These are phyloP conservation scores for Prunus mume DNA, from an alignment of 306 rosid genomes.

Conservation along the genomic window DNA sequence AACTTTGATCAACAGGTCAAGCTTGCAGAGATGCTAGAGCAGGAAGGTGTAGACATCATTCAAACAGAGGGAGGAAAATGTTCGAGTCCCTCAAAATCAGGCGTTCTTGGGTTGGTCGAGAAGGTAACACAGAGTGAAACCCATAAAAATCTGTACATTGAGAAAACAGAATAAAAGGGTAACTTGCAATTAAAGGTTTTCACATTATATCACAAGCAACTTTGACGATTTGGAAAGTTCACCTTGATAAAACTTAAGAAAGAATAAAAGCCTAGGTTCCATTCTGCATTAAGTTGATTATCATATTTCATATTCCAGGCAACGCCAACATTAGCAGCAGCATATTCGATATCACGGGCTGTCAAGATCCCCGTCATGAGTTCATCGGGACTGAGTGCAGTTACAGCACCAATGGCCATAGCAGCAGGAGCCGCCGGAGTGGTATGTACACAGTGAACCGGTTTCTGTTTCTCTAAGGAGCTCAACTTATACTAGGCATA, in stretches of 20 bases:
- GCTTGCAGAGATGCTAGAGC: slow-evolving; percentile 85
- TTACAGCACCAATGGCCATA: slow-evolving; percentile 92
- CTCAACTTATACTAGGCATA: background rate
- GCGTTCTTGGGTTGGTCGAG: slow-evolving; percentile 89
- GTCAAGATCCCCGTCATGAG: slow-evolving; percentile 90
- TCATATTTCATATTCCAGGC: slow-evolving; percentile 46
- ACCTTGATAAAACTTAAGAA: too few relatives aligned
- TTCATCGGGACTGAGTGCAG: slow-evolving; percentile 80
- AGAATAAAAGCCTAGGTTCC: background rate
- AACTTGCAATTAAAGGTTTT: background rate
- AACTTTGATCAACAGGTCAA: slow-evolving; percentile 52
- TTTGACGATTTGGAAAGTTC: too few relatives aligned
- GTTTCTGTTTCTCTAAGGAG: background rate
- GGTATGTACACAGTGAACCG: slow-evolving; percentile 37
- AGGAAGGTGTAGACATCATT: slow-evolving; percentile 78
- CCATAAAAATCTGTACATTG: background rate
- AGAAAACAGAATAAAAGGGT: background rate
- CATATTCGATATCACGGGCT: slow-evolving; percentile 84
- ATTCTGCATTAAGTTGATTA: slow-evolving; percentile 7
- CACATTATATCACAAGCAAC: too few relatives aligned
- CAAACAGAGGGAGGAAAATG: slow-evolving; percentile 97
- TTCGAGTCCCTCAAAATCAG: slow-evolving; percentile 75
- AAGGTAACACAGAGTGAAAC: slow-evolving; percentile 47
- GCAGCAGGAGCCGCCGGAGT: slow-evolving; percentile 95
- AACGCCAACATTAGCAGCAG: slow-evolving; percentile 87